phyloP scores from a whole-genome alignment of 495 filamentous ascomycete genomes.

The Hypoxylon fuscum region DNA sequence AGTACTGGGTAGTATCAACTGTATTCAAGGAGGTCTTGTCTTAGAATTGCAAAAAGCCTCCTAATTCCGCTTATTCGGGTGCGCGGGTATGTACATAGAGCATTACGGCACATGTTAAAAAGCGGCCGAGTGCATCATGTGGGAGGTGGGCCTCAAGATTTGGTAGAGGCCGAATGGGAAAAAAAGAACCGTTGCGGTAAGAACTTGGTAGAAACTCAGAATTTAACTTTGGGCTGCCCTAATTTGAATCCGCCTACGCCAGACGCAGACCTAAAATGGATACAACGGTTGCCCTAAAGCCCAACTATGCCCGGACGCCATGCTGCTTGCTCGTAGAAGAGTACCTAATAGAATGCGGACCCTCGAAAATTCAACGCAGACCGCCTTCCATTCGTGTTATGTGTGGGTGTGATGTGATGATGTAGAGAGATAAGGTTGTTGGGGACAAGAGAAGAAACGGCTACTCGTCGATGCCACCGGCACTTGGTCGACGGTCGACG shows the following conservation, averaged over 20 bases:
- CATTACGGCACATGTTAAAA: not conserved
- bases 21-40: constrained; percentile 13
- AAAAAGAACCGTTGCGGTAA: not conserved
- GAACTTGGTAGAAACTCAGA: not conserved
- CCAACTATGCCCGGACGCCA: constrained; percentile 39
- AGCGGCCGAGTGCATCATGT: not conserved
- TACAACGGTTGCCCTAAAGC: constrained; percentile 25
- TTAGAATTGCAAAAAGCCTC: too few species aligned
- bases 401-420: not conserved
- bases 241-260: constrained; percentile 27
- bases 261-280: constrained; percentile 18
- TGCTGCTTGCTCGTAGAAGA: constrained; percentile 30
- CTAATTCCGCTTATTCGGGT: too few species aligned
- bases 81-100: not conserved
- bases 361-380: not conserved
- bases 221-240: constrained; percentile 5
- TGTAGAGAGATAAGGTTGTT: constrained; percentile 3
- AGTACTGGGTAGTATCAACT: constrained; percentile 14
- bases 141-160: not conserved
- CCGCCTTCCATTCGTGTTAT: constrained; percentile 1
- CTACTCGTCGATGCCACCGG: not conserved
- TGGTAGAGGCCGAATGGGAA: constrained; percentile 14
- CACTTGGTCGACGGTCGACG: not conserved
- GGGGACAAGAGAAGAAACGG: constrained; percentile 5
- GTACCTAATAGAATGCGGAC: constrained; percentile 11